Conservation (phyloP, 192 early-diverging fungal genomes). For the Coemansia javaensis region DNA sequence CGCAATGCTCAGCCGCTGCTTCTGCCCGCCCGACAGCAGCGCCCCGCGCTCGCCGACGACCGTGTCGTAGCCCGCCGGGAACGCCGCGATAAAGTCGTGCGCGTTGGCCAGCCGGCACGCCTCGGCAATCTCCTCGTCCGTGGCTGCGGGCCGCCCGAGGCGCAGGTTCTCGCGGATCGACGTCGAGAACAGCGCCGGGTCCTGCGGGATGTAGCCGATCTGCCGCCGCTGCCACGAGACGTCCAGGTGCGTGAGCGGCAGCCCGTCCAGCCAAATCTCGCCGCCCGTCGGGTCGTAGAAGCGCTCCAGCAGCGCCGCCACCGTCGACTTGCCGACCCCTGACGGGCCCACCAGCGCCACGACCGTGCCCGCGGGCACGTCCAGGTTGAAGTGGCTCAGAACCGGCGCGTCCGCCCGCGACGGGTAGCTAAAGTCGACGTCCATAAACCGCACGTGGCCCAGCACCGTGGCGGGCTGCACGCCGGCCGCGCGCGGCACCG, state of each 20-base stretch:
- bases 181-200: conserved; percentile 75
- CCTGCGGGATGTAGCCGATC: conserved; percentile 73
- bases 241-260: conserved; percentile 56
- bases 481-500: conserved; percentile 44
- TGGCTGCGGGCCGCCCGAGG: conserved; percentile 58
- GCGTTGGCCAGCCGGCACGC: conserved; percentile 75
- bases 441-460: conserved; percentile 53
- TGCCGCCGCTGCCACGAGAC: conserved; percentile 58
- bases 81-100: conserved; percentile 55
- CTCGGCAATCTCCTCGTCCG: conserved; percentile 58
- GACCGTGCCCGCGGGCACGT: conserved; percentile 45
- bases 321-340: conserved; percentile 69
- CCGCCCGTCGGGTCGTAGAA: conserved; percentile 70
- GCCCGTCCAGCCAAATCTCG: conserved; percentile 62
- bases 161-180: conserved; percentile 72
- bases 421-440: conserved; percentile 54
- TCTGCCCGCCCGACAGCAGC: conserved; percentile 60
- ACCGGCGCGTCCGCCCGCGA: conserved; percentile 36
- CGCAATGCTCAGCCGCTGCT: conserved; percentile 60
- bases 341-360: conserved; percentile 47
- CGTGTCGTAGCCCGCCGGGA: conserved; percentile 55
- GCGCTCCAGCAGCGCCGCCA: conserved; percentile 67
- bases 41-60: conserved; percentile 52
- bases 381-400: conserved; percentile 40
- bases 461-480: conserved; percentile 11